These are phyloP conservation scores for Aleurites moluccanus DNA, from an alignment of 441 rosid genomes.

Conservation along the genomic window DNA sequence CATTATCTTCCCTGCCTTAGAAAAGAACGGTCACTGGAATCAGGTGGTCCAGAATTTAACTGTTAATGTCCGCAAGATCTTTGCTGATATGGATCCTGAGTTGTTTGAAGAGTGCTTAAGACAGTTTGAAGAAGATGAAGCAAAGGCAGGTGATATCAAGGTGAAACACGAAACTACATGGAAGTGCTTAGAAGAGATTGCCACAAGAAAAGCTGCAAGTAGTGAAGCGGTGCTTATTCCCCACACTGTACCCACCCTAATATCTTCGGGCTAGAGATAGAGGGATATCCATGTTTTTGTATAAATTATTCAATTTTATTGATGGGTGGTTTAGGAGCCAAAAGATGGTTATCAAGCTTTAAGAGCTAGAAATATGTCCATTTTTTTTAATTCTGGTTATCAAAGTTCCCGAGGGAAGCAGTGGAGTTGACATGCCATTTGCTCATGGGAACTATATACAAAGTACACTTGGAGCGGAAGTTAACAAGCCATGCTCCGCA, in stretches of 20 bases:
- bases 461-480: background rate
- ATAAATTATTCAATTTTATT: slow-evolving; percentile 13
- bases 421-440: background rate
- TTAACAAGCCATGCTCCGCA: background rate
- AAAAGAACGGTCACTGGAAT: slow-evolving; percentile 74
- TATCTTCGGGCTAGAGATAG: slow-evolving; percentile 23
- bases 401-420: background rate
- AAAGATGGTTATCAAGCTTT: slow-evolving; percentile 1
- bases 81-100: slow-evolving; percentile 62
- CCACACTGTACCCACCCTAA: slow-evolving; percentile 1
- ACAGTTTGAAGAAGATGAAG: slow-evolving; percentile 57
- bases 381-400: background rate
- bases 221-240: slow-evolving; percentile 38
- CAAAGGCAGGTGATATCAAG: slow-evolving; percentile 37
- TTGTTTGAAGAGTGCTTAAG: slow-evolving; percentile 53
- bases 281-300: slow-evolving; percentile 11
- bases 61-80: slow-evolving; percentile 58
- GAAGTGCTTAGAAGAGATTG: slow-evolving; percentile 67
- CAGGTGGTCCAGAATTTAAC: slow-evolving; percentile 72
- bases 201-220: slow-evolving; percentile 38
- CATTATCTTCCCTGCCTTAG: slow-evolving; percentile 61
- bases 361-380: slow-evolving; percentile 1
- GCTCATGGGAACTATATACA: background rate
- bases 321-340: slow-evolving; percentile 20
- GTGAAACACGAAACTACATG: slow-evolving; percentile 53